Evolutionary conservation across 208 protist species (phyloP).

Genomic region (Spongospora subterranea): DNA sequence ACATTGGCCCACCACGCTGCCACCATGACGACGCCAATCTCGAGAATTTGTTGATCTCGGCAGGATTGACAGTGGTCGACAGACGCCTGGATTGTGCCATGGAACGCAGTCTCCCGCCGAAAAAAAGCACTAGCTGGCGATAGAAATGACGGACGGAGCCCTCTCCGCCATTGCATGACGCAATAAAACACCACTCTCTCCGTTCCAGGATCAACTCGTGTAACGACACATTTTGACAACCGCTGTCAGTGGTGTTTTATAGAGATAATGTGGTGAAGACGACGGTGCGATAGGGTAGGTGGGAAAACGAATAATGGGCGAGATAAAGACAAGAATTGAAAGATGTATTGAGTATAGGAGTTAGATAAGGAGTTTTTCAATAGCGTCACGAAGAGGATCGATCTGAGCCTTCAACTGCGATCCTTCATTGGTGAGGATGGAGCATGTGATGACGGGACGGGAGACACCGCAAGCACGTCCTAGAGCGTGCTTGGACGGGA

Average conservation of each 20-base stretch:
- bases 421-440: constrained; percentile 93
- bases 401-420: constrained; percentile 94
- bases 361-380: constrained; percentile 94
- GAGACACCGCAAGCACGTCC: constrained; percentile 97
- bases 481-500: constrained; percentile 95
- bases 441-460: constrained; percentile 94
- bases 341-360: neutral
- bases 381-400: constrained; percentile 92
- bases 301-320: no score
- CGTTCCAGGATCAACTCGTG: no score
- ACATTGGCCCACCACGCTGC: constrained; percentile 36
- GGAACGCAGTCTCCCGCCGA: neutral
- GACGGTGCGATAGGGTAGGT: no score
- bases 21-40: neutral
- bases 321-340: neutral
- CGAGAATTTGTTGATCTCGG: constrained; percentile 40
- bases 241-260: no score
- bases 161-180: no score
- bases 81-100: neutral
- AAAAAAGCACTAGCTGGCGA: no score
- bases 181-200: no score
- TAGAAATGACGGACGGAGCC: no score
- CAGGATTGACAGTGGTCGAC: neutral
- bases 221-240: no score
- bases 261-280: no score